These are phyloP conservation scores for Lyophyllum shimeji DNA, from an alignment of 768 basidiomycete genomes.

Conservation along the genomic window DNA sequence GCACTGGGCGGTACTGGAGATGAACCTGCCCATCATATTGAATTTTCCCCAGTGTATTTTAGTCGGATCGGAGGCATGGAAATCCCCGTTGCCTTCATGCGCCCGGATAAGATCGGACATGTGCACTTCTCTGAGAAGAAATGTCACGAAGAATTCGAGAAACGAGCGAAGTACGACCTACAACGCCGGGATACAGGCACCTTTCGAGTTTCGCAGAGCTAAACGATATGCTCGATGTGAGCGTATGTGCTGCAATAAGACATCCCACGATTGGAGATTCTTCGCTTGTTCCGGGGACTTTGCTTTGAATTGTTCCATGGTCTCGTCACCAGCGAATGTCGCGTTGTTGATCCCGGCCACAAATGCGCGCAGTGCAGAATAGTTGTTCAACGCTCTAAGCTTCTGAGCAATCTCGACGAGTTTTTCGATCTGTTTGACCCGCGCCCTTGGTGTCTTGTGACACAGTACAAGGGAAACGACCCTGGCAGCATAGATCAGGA, in stretches of 20 bases:
- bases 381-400: slow-evolving; percentile 85
- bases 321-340: slow-evolving; percentile 73
- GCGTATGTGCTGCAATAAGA: slow-evolving; percentile 77
- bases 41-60: slow-evolving; percentile 97
- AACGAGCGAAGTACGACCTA: slow-evolving; percentile 31
- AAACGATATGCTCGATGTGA: slow-evolving; percentile 91
- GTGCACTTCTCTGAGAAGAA: slow-evolving; percentile 74
- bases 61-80: slow-evolving; percentile 57
- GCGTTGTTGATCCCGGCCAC: slow-evolving; percentile 92
- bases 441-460: slow-evolving; percentile 72
- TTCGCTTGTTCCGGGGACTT: slow-evolving; percentile 72
- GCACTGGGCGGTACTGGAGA: slow-evolving; percentile 73
- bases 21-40: slow-evolving; percentile 87
- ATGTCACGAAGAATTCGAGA: slow-evolving; percentile 10
- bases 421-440: slow-evolving; percentile 85
- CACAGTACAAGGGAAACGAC: slow-evolving; percentile 88
- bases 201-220: slow-evolving; percentile 82
- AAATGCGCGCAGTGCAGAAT: slow-evolving; percentile 88
- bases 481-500: slow-evolving; percentile 44
- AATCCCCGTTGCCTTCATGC: slow-evolving; percentile 82
- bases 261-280: slow-evolving; percentile 78
- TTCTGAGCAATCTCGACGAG: slow-evolving; percentile 82
- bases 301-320: slow-evolving; percentile 70
- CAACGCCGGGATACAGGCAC: slow-evolving; percentile 86
- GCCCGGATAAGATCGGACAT: slow-evolving; percentile 87